These are phyloP conservation scores for Lactuca saligna DNA, from an alignment of 129 eudicot genomes.

Conservation along the genomic window DNA sequence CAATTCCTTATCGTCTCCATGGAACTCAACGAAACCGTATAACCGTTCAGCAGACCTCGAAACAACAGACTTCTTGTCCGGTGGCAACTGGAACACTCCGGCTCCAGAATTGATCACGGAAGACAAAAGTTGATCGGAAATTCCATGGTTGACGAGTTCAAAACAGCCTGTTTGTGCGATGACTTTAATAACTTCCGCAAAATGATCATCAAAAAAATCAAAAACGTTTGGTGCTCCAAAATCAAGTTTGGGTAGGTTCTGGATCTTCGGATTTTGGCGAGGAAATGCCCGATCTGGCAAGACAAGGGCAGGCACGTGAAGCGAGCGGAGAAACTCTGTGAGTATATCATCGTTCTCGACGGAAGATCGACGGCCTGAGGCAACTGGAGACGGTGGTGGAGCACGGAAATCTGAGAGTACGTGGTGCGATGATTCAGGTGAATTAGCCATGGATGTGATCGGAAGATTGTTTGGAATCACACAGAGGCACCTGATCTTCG, in stretches of 20 bases:
- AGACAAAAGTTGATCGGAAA: slow-evolving; percentile 29
- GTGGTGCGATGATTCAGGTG: slow-evolving; percentile 36
- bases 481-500: not conserved
- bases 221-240: slow-evolving; percentile 10
- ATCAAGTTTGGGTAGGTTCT: slow-evolving; percentile 58
- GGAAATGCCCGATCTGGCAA: slow-evolving; percentile 72
- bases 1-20: slow-evolving; percentile 54
- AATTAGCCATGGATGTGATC: slow-evolving; percentile 39
- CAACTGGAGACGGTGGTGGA: slow-evolving; percentile 93
- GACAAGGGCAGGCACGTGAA: slow-evolving; percentile 70
- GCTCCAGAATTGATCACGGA: slow-evolving; percentile 34
- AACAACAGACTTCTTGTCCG: slow-evolving; percentile 50
- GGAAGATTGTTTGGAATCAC: not conserved
- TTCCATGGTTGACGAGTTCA: slow-evolving; percentile 71
- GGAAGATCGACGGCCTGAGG: slow-evolving; percentile 62
- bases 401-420: slow-evolving; percentile 60
- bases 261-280: slow-evolving; percentile 49
- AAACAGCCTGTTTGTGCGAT: slow-evolving; percentile 59
- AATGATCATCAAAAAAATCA: slow-evolving; percentile 13
- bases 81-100: slow-evolving; percentile 45
- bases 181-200: slow-evolving; percentile 21
- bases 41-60: slow-evolving; percentile 47
- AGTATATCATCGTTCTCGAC: slow-evolving; percentile 68
- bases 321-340: slow-evolving; percentile 62
- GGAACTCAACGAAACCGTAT: slow-evolving; percentile 70